These are phyloP conservation scores for Aspergillus ibericus DNA, from an alignment of 2,329 filamentous ascomycete species.

Conservation along the genomic window DNA sequence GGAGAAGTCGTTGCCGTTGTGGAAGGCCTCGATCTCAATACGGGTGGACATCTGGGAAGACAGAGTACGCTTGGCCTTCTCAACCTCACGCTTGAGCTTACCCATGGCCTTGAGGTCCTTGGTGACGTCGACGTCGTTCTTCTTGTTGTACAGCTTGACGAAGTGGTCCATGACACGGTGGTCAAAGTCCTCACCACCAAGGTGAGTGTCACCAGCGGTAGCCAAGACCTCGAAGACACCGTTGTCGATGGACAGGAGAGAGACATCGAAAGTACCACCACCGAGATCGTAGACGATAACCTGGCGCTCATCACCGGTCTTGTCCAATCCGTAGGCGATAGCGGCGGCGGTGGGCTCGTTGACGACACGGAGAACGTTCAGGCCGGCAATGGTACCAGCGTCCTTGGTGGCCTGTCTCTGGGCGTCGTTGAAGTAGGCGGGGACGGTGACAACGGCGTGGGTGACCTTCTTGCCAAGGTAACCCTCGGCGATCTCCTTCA, in stretches of 20 bases:
- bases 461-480: slow-evolving; percentile 62
- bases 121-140: slow-evolving; percentile 86
- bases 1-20: slow-evolving; percentile 95
- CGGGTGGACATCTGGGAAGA: slow-evolving; percentile 91
- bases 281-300: slow-evolving; percentile 92
- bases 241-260: slow-evolving; percentile 84
- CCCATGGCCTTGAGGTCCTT: slow-evolving; percentile 98
- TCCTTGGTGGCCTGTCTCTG: slow-evolving; percentile 97
- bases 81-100: slow-evolving; percentile 98
- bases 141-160: slow-evolving; percentile 98
- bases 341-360: slow-evolving; percentile 96
- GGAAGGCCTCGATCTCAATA: slow-evolving; percentile 97
- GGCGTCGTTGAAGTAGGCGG: slow-evolving; percentile 98
- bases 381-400: slow-evolving; percentile 84
- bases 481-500: slow-evolving; percentile 65
- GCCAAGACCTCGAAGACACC: slow-evolving; percentile 93
- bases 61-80: slow-evolving; percentile 98
- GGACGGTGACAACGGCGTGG: slow-evolving; percentile 81
- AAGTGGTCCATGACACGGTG: slow-evolving; percentile 96
- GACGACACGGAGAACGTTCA: slow-evolving; percentile 93
- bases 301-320: slow-evolving; percentile 78
- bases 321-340: slow-evolving; percentile 90
- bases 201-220: slow-evolving; percentile 93
- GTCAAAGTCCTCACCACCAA: slow-evolving; percentile 98
- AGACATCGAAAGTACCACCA: slow-evolving; percentile 94